These are phyloP conservation scores for Heracleum sosnowskyi DNA, from an alignment of 129 eudicot genomes.

Conservation along the genomic window DNA sequence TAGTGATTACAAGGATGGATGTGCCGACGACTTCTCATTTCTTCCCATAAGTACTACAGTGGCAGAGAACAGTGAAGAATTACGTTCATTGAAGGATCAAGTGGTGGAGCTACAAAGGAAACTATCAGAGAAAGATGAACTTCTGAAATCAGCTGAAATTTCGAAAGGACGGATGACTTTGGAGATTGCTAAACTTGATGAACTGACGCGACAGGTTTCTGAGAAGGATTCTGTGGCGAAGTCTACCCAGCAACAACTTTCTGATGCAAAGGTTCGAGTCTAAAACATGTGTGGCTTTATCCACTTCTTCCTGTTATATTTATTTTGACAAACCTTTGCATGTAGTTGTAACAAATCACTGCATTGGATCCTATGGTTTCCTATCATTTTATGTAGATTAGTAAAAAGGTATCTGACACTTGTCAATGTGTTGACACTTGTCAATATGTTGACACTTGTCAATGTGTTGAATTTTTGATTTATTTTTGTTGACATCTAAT, in stretches of 20 bases:
- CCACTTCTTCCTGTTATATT: neutral
- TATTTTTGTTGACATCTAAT: neutral
- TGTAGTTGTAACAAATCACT: neutral
- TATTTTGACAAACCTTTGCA: neutral
- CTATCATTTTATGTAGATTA: neutral
- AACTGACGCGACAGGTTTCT: conserved; percentile 44
- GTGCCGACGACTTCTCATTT: conserved; percentile 39
- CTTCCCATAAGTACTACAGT: conserved; percentile 39
- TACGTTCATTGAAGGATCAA: conserved; percentile 56
- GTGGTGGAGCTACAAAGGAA: conserved; percentile 69
- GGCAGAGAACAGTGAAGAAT: conserved; percentile 68
- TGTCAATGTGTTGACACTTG: neutral
- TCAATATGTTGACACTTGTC: neutral
- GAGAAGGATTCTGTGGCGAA: conserved; percentile 60
- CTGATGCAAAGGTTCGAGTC: conserved; percentile 69
- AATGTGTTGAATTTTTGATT: neutral
- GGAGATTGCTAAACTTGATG: conserved; percentile 42
- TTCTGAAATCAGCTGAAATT: conserved; percentile 53
- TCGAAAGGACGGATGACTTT: conserved; percentile 44
- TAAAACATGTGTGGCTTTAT: conserved; percentile 2
- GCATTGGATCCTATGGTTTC: neutral
- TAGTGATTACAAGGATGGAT: conserved; percentile 33
- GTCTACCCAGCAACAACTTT: conserved; percentile 67
- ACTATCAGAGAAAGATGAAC: conserved; percentile 77
- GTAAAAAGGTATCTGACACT: neutral